Evolutionary conservation across 192 early-diverging fungal genomes (phyloP).

Genomic region (Chytriomyces hyalinus): DNA sequence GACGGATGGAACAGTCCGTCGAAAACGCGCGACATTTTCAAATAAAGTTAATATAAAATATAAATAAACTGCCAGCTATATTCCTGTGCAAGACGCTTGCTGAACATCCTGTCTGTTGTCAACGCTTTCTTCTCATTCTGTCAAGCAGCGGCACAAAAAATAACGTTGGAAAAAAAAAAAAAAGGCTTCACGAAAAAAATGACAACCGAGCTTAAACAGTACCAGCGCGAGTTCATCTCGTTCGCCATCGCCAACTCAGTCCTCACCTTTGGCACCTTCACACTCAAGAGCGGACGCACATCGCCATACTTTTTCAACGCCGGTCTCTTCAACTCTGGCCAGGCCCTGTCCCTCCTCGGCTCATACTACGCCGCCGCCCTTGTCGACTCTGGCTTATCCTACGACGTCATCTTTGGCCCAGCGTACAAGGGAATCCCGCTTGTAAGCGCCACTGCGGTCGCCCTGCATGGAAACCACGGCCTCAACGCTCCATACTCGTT

Average conservation of each 20-base stretch:
- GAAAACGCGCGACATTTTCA: background rate
- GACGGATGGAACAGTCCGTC: background rate
- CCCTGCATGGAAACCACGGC: slow-evolving; percentile 67
- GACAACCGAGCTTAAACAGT: slow-evolving; percentile 45
- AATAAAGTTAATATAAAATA: too few species aligned
- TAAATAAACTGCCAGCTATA: too few species aligned
- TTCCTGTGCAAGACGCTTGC: too few species aligned
- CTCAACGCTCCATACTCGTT: slow-evolving; percentile 84
- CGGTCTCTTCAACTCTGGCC: slow-evolving; percentile 93
- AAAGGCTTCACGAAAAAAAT: too few species aligned
- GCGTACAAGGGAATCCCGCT: slow-evolving; percentile 99
- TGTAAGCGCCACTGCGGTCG: slow-evolving; percentile 79
- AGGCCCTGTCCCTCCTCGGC: slow-evolving; percentile 80
- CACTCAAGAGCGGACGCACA: slow-evolving; percentile 91
- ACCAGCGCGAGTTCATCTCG: slow-evolving; percentile 93
- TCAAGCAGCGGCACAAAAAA: too few species aligned
- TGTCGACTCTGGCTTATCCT: slow-evolving; percentile 66
- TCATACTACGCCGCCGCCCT: slow-evolving; percentile 90
- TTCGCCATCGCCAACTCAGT: slow-evolving; percentile 87
- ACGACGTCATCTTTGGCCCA: slow-evolving; percentile 94
- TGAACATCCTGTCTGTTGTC: too few species aligned
- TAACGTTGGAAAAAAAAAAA: too few species aligned
- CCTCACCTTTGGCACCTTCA: slow-evolving; percentile 88
- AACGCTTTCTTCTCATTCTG: too few species aligned
- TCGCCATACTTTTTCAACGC: slow-evolving; percentile 99